phyloP scores from a whole-genome alignment of 23 red algal species.

The Agarophyton chilense region DNA sequence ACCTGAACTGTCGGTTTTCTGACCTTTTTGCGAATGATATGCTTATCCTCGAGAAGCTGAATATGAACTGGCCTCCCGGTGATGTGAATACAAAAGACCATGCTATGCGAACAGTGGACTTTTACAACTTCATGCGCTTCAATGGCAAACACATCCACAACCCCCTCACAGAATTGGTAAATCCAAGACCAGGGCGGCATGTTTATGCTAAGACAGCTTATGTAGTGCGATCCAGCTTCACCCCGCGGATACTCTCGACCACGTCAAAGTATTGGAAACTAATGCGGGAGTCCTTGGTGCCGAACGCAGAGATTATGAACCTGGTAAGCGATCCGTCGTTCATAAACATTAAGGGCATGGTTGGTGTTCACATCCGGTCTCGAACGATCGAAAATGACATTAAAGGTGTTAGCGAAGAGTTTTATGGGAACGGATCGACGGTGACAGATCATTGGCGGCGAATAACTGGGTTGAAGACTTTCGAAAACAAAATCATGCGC shows the following conservation, averaged over 20 bases:
- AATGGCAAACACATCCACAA: slow-evolving; percentile 59
- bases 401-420: slow-evolving; percentile 61
- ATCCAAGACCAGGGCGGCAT: slow-evolving; percentile 51
- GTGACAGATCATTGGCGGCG: slow-evolving; percentile 69
- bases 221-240: slow-evolving; percentile 67
- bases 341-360: slow-evolving; percentile 59
- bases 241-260: slow-evolving; percentile 58
- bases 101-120: slow-evolving; percentile 70
- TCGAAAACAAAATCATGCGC: slow-evolving; percentile 54
- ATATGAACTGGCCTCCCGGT: slow-evolving; percentile 75
- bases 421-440: slow-evolving; percentile 49
- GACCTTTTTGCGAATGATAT: slow-evolving; percentile 78
- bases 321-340: slow-evolving; percentile 63
- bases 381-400: slow-evolving; percentile 75
- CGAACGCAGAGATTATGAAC: slow-evolving; percentile 55
- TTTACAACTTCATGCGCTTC: slow-evolving; percentile 77
- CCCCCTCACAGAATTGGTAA: slow-evolving; percentile 56
- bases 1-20: slow-evolving; percentile 70
- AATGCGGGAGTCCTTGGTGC: slow-evolving; percentile 42
- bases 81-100: slow-evolving; percentile 53
- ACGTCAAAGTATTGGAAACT: slow-evolving; percentile 58
- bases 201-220: slow-evolving; percentile 77
- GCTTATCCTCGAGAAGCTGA: slow-evolving; percentile 60
- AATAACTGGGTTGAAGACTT: slow-evolving; percentile 66
- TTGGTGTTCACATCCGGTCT: slow-evolving; percentile 73